Evolutionary conservation across 257 asterid species (phyloP).

Genomic region (Nemophila menziesii): DNA sequence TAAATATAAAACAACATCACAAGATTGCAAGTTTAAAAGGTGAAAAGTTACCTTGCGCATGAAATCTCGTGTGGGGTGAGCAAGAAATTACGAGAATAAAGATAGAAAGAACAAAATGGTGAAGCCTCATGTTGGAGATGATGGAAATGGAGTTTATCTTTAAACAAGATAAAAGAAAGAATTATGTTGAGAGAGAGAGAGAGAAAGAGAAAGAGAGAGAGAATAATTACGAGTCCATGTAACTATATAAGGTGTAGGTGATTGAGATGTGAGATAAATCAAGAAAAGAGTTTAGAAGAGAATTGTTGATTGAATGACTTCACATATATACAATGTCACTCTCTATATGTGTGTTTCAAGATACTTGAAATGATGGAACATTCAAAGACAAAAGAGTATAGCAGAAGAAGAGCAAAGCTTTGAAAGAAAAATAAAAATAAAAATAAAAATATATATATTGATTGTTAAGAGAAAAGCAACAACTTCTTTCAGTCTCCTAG

Average conservation of each 20-base stretch:
- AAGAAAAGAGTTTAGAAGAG: constrained; percentile 7
- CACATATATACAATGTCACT: constrained; percentile 12
- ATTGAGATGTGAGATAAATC: constrained; percentile 15
- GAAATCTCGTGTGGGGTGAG: constrained; percentile 25
- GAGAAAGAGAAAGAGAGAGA: constrained; percentile 1
- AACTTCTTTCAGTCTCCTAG: no score
- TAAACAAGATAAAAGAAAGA: constrained; percentile 6
- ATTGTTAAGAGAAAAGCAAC: not conserved
- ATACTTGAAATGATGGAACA: constrained; percentile 28
- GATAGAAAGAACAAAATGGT: constrained; percentile 16
- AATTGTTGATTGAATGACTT: constrained; percentile 11
- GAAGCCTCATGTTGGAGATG: constrained; percentile 12
- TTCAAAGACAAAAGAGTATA: constrained; percentile 27
- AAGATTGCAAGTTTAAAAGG: not conserved
- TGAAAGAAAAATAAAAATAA: constrained; percentile 9
- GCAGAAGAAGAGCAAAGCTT: no score
- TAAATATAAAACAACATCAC: no score
- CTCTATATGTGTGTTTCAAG: constrained; percentile 13
- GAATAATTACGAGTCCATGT: constrained; percentile 1
- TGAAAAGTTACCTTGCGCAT: constrained; percentile 33
- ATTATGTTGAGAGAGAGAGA: constrained; percentile 3
- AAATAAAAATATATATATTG: not conserved
- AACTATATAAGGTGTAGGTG: constrained; percentile 8
- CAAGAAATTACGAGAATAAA: constrained; percentile 25
- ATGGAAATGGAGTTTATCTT: constrained; percentile 22